These are phyloP conservation scores for Solanum chilense DNA, from an alignment of 257 asterid species.

Conservation along the genomic window DNA sequence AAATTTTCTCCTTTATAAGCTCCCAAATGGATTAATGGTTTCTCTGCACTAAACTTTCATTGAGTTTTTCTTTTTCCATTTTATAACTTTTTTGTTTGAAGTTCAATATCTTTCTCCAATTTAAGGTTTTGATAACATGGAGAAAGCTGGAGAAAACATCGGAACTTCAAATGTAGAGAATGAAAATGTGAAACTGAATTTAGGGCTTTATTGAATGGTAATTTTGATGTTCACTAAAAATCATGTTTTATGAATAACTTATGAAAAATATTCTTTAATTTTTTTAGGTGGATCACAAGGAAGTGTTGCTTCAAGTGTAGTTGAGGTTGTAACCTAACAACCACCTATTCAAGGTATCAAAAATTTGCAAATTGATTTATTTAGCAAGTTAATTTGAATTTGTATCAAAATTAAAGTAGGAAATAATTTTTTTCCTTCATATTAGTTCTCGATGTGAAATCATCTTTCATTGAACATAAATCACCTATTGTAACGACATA, in stretches of 20 bases:
- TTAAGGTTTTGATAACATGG: slow-evolving; percentile 11
- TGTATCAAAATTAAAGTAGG: too few species aligned
- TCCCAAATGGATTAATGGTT: too few species aligned
- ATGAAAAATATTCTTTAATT: slow-evolving; percentile 6
- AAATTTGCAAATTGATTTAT: too few species aligned
- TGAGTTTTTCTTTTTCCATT: too few species aligned
- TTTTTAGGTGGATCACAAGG: slow-evolving; percentile 28
- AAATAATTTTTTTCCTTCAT: too few species aligned
- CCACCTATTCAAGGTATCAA: slow-evolving; percentile 30
- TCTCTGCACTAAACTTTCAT: too few species aligned
- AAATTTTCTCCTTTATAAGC: too few species aligned
- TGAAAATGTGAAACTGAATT: slow-evolving; percentile 18
- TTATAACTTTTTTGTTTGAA: not conserved
- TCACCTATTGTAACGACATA: not conserved
- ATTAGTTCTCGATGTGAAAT: too few species aligned
- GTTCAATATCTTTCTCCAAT: not conserved
- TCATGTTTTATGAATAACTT: slow-evolving; percentile 32
- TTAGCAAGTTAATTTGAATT: too few species aligned
- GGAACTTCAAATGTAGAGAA: slow-evolving; percentile 6
- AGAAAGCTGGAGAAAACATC: slow-evolving; percentile 4
- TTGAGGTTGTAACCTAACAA: slow-evolving; percentile 22
- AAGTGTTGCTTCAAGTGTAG: slow-evolving; percentile 16
- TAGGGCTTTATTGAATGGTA: slow-evolving; percentile 22
- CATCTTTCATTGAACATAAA: not conserved
- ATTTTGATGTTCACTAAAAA: not conserved